These are phyloP conservation scores for Tricholoma sp. DNA, from an alignment of 768 basidiomycete genomes.

Conservation along the genomic window DNA sequence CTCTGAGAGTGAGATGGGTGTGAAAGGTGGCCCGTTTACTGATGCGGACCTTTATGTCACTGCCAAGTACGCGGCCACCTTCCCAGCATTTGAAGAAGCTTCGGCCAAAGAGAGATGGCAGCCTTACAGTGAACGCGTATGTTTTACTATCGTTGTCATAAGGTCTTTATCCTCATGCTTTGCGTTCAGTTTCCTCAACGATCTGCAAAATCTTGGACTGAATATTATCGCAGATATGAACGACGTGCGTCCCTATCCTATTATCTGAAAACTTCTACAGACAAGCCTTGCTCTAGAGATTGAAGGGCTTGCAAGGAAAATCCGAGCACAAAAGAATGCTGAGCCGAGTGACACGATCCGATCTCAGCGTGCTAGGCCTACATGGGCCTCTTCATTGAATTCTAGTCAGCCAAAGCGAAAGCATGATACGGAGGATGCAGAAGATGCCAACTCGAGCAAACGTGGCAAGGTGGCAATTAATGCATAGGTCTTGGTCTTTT, in stretches of 20 bases:
- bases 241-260: conserved; percentile 31
- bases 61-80: conserved; percentile 53
- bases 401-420: conserved; percentile 30
- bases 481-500: conserved; percentile 5
- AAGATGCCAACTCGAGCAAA: conserved; percentile 17
- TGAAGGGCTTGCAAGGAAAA: conserved; percentile 31
- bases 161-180: conserved; percentile 2
- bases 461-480: conserved; percentile 14
- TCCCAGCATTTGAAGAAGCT: conserved; percentile 39
- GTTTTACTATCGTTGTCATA: conserved; percentile 8
- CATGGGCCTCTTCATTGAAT: conserved; percentile 20
- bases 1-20: conserved; percentile 49
- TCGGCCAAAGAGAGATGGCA: conserved; percentile 48
- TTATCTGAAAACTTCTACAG: conserved; percentile 8
- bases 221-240: conserved; percentile 53
- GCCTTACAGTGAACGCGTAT: conserved; percentile 46
- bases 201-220: conserved; percentile 54
- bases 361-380: conserved; percentile 27
- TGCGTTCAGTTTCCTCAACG: conserved; percentile 47
- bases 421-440: conserved; percentile 23
- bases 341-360: conserved; percentile 10
- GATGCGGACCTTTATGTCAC: conserved; percentile 59
- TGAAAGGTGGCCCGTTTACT: conserved; percentile 42
- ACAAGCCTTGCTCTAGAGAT: conserved; percentile 23
- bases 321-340: conserved; percentile 24